Conservation (phyloP, 176 grass and related monocot species). For the Lolium multiflorum region DNA sequence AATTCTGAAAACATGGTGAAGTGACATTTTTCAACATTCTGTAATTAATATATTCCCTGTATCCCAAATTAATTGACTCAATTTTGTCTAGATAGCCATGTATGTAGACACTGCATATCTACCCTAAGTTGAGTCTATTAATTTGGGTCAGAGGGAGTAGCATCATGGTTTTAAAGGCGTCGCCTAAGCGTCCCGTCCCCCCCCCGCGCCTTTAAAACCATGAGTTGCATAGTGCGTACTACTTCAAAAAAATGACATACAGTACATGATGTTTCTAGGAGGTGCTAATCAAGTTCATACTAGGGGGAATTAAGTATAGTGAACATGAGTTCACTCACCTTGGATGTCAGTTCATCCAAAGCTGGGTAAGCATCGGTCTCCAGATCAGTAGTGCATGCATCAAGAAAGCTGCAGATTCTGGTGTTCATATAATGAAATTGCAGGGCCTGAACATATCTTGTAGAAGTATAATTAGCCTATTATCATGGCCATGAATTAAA, state of each 20-base stretch:
- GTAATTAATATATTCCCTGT: background rate
- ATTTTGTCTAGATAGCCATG: no score
- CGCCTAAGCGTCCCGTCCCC: no score
- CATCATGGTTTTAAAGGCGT: no score
- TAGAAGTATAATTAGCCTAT: background rate
- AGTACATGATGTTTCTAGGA: constrained; percentile 29
- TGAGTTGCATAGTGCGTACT: background rate
- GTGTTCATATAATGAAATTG: constrained; percentile 47
- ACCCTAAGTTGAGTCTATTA: no score
- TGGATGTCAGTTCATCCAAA: constrained; percentile 92
- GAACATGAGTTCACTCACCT: constrained; percentile 58
- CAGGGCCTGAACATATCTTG: background rate
- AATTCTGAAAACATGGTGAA: constrained; percentile 21
- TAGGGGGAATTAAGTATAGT: background rate
- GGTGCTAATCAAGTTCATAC: constrained; percentile 19
- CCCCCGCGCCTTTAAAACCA: no score
- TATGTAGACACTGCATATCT: no score
- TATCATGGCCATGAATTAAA: constrained; percentile 18
- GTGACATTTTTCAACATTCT: background rate
- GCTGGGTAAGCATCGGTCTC: constrained; percentile 90
- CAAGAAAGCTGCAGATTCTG: constrained; percentile 93
- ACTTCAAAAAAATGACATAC: background rate
- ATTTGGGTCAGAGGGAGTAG: no score
- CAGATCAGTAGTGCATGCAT: constrained; percentile 80
- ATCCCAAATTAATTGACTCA: no score